phyloP scores from a whole-genome alignment of 169 alveolate genomes.

The Babesia bovis region DNA sequence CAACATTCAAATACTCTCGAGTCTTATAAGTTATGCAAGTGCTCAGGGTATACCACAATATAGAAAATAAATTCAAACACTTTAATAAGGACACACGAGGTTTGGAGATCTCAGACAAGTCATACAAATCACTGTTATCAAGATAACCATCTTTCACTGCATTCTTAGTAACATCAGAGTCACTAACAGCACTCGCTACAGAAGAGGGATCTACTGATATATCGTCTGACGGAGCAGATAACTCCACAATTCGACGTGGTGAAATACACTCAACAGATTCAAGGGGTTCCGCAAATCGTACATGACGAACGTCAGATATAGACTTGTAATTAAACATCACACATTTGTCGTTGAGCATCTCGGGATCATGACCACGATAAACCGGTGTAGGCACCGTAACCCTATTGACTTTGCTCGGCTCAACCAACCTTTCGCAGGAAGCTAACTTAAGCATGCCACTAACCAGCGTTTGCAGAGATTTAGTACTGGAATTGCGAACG shows the following conservation, averaged over 20 bases:
- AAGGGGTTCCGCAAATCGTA: constrained; percentile 15
- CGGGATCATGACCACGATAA: neutral
- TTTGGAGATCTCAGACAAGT: neutral
- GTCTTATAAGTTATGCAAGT: constrained; percentile 39
- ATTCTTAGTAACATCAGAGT: neutral
- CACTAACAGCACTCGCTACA: neutral
- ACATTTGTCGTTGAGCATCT: constrained; percentile 9
- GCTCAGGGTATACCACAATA: constrained; percentile 58
- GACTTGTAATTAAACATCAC: constrained; percentile 42
- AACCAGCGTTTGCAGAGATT: constrained; percentile 13
- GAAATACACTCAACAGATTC: neutral
- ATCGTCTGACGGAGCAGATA: neutral
- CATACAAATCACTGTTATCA: constrained; percentile 20
- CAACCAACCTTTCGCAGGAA: neutral
- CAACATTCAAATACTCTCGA: constrained; percentile 30
- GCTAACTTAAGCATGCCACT: constrained; percentile 6
- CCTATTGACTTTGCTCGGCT: neutral
- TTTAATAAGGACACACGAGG: constrained; percentile 14
- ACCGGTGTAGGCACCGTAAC: neutral
- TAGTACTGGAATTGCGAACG: constrained; percentile 30
- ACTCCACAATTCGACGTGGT: neutral
- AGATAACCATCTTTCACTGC: neutral
- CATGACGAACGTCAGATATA: constrained; percentile 6
- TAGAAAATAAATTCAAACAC: constrained; percentile 38
- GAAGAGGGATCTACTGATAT: neutral